Conservation (phyloP, 352 stramenopile genomes). For the Halophytophthora polymorphica region DNA sequence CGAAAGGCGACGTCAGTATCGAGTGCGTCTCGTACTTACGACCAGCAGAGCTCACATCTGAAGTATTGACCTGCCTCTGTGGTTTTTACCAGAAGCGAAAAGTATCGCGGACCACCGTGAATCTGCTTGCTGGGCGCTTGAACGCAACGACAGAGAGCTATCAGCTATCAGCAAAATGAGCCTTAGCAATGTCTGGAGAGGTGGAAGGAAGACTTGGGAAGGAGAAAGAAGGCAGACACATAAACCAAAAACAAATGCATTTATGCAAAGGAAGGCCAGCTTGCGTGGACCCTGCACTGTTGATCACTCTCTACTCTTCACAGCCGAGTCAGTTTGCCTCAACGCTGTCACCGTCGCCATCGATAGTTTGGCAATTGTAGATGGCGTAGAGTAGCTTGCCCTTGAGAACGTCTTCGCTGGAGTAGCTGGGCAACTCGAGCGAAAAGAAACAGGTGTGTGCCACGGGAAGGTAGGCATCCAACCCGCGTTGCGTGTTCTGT, state of each 20-base stretch:
- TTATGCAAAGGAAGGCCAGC: too few relatives aligned
- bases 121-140: too few relatives aligned
- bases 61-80: neutral
- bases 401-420: slow-evolving; percentile 61
- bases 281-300: too few relatives aligned
- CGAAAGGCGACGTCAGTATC: slow-evolving; percentile 22
- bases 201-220: too few relatives aligned
- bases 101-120: too few relatives aligned
- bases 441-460: slow-evolving; percentile 99
- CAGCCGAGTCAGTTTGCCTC: slow-evolving; percentile 76
- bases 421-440: slow-evolving; percentile 94
- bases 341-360: slow-evolving; percentile 83
- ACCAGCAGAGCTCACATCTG: slow-evolving; percentile 1
- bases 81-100: neutral
- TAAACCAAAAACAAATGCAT: too few relatives aligned
- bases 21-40: slow-evolving; percentile 7
- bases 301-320: slow-evolving; percentile 60
- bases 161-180: too few relatives aligned
- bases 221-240: too few relatives aligned
- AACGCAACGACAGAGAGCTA: too few relatives aligned
- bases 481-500: slow-evolving; percentile 21
- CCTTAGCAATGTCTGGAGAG: too few relatives aligned
- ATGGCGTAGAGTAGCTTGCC: slow-evolving; percentile 90
- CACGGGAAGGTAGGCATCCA: slow-evolving; percentile 92
- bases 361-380: slow-evolving; percentile 93